Percentiles rank a stretch among this genome's conserved stretches.
These are phyloP conservation scores for Microdochium paspali DNA, from an alignment of 2,329 filamentous ascomycete genomes.

Conservation along the genomic window DNA sequence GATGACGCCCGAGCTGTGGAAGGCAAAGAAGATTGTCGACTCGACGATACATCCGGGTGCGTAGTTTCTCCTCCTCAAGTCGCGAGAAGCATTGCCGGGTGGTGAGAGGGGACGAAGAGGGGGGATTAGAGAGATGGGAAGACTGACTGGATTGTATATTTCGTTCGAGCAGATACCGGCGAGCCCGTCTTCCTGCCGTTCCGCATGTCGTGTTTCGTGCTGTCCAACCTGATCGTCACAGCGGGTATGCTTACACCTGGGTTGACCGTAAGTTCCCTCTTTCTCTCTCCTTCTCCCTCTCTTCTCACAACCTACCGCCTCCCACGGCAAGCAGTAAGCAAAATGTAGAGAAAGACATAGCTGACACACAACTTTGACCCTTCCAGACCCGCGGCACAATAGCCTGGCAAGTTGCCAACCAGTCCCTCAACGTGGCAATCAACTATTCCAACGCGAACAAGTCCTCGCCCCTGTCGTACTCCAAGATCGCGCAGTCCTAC, in stretches of 20 bases:
- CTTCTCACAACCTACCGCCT: too few relatives aligned
- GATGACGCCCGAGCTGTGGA: slow-evolving; percentile 90
- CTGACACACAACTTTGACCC: neutral
- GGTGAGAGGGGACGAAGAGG: neutral
- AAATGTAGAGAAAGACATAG: neutral
- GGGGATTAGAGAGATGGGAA: neutral
- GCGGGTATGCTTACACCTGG: slow-evolving; percentile 94
- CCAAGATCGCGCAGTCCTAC: slow-evolving; percentile 82
- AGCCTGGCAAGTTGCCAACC: slow-evolving; percentile 91
- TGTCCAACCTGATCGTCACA: slow-evolving; percentile 90
- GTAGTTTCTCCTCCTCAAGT: slow-evolving; percentile 10
- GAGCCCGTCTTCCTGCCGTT: slow-evolving; percentile 88
- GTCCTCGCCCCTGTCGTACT: slow-evolving; percentile 75
- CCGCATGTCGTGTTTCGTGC: slow-evolving; percentile 91
- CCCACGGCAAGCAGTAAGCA: neutral
- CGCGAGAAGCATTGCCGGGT: too few relatives aligned
- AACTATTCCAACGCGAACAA: slow-evolving; percentile 99
- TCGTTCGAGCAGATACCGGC: slow-evolving; percentile 63
- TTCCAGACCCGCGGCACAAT: slow-evolving; percentile 69
- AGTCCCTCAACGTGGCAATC: slow-evolving; percentile 96
- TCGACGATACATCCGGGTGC: slow-evolving; percentile 90
- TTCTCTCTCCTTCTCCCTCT: neutral
- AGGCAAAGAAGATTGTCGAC: slow-evolving; percentile 94
- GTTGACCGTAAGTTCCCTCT: slow-evolving; percentile 50
- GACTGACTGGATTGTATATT: slow-evolving; percentile 3